Percentiles rank a stretch among this genome's conserved stretches.
Evolutionary conservation across 768 basidiomycete genomes (phyloP).

Genomic region (Neoboletus subvelutipes): DNA sequence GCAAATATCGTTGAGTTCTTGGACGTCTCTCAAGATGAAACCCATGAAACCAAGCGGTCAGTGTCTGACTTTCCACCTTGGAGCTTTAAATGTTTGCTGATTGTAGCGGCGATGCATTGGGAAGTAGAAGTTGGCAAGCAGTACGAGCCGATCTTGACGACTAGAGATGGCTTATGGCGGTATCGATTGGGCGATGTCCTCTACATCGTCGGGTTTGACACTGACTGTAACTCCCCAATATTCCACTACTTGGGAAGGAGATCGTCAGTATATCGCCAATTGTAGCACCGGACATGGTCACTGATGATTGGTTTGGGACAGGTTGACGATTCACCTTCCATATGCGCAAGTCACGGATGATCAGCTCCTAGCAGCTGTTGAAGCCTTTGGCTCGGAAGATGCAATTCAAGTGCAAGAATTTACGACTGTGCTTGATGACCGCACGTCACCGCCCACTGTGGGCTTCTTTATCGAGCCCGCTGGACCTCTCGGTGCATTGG

Average conservation of each 20-base stretch:
- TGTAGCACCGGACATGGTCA: no score
- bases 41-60: constrained; percentile 16
- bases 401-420: constrained; percentile 14
- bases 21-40: constrained; percentile 10
- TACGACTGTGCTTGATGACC: constrained; percentile 16
- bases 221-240: constrained; percentile 5
- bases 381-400: not conserved
- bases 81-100: not conserved
- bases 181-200: constrained; percentile 23
- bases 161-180: constrained; percentile 23
- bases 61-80: not conserved
- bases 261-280: constrained; percentile 12
- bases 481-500: constrained; percentile 11
- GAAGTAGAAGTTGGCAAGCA: constrained; percentile 16
- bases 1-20: constrained; percentile 19
- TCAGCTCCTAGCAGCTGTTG: constrained; percentile 9
- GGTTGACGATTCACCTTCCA: constrained; percentile 8
- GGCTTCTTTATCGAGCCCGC: constrained; percentile 19
- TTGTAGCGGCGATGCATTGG: constrained; percentile 7
- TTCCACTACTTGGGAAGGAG: constrained; percentile 17
- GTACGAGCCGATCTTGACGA: constrained; percentile 24
- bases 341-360: constrained; percentile 6
- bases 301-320: not conserved
- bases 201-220: constrained; percentile 15
- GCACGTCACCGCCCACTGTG: not conserved